A percentile compares a stretch with the other conserved stretches of the same genome.
These are phyloP conservation scores for Kodamaea alishanica DNA, from an alignment of 1,139 yeast species.

Conservation along the genomic window DNA sequence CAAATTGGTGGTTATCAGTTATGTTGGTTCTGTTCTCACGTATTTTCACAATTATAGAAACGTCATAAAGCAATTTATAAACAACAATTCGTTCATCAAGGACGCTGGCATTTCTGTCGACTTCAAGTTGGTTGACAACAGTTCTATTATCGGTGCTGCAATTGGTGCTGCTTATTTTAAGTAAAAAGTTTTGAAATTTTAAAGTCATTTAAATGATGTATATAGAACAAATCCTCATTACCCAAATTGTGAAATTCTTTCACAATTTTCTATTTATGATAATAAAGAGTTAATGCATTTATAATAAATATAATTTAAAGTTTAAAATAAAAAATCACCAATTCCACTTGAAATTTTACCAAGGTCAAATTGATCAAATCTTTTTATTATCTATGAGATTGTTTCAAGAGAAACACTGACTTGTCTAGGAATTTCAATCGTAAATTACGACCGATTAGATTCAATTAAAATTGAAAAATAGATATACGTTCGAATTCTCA, in stretches of 20 bases:
- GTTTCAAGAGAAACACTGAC: no score
- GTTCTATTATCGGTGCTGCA: slow-evolving; percentile 48
- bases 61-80: slow-evolving; percentile 28
- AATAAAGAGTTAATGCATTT: background rate
- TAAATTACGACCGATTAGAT: no score
- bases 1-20: slow-evolving; percentile 34
- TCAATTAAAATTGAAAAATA: background rate
- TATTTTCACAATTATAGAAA: slow-evolving; percentile 35
- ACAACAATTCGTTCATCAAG: slow-evolving; percentile 26
- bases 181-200: slow-evolving; percentile 1
- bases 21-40: slow-evolving; percentile 42
- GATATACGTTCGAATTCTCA: background rate
- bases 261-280: no score
- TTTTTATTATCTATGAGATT: no score
- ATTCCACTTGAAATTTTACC: no score
- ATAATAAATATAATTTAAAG: background rate
- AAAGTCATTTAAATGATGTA: background rate
- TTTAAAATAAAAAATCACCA: background rate
- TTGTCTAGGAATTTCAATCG: no score
- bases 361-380: no score
- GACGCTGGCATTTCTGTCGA: slow-evolving; percentile 30
- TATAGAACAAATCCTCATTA: background rate
- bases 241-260: no score
- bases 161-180: slow-evolving; percentile 44
- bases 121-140: slow-evolving; percentile 38